phyloP scores from a whole-genome alignment of 202 grass and related monocot species.

The Elaeis oleifera region DNA sequence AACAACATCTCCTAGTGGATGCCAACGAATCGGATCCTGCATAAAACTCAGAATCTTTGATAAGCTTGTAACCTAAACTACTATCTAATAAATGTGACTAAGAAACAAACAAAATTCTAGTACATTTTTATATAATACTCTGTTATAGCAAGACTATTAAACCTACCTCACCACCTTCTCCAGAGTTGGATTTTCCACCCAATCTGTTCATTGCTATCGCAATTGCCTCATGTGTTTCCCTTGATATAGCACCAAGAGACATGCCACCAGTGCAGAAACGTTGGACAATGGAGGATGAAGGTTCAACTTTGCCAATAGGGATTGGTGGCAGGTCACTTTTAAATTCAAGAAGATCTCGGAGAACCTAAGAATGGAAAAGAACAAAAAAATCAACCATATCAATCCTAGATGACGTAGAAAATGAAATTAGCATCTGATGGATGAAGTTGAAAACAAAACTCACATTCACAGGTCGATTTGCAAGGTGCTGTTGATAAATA shows the following conservation, averaged over 20 bases:
- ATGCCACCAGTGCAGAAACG: slow-evolving; percentile 99
- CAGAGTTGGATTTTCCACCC: slow-evolving; percentile 97
- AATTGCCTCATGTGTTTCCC: slow-evolving; percentile 99
- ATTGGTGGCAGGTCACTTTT: slow-evolving; percentile 62
- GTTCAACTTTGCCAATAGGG: slow-evolving; percentile 96
- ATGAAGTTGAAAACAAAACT: slow-evolving; percentile 14
- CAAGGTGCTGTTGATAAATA: slow-evolving; percentile 96
- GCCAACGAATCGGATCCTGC: slow-evolving; percentile 97
- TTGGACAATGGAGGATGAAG: slow-evolving; percentile 81
- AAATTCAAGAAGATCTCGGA: slow-evolving; percentile 96
- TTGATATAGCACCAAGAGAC: slow-evolving; percentile 99
- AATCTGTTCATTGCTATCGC: slow-evolving; percentile 99
- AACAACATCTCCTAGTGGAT: slow-evolving; percentile 82
- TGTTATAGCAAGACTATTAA: slow-evolving; percentile 16
- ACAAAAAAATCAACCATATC: too few species aligned
- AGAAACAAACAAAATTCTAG: too few species aligned
- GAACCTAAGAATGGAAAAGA: slow-evolving; percentile 42
- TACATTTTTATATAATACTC: slow-evolving; percentile 1
- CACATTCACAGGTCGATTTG: slow-evolving; percentile 96
- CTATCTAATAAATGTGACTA: too few species aligned
- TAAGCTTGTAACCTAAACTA: too few species aligned
- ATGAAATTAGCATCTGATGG: too few species aligned
- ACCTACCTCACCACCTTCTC: slow-evolving; percentile 99
- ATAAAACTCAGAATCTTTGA: background rate
- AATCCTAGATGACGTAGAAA: too few species aligned